Evolutionary conservation across 2,329 filamentous ascomycete genomes (phyloP).

Genomic region (Cercospora sp.): DNA sequence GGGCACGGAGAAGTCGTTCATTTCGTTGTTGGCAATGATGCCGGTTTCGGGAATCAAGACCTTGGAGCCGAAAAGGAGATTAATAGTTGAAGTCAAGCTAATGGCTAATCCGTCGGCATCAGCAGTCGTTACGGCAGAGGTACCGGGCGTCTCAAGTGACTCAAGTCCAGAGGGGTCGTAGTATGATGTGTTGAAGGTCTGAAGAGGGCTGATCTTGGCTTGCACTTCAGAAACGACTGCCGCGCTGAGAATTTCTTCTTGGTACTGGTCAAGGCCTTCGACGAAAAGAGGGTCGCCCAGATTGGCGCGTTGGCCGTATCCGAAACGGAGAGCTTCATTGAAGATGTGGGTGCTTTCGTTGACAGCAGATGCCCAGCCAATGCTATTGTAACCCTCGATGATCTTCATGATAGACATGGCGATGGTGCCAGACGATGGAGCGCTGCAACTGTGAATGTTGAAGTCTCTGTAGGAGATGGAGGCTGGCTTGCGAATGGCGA

Average conservation of each 20-base stretch:
- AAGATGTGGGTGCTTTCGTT: conserved; percentile 78
- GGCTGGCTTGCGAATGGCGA: conserved; percentile 63
- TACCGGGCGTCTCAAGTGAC: conserved; percentile 69
- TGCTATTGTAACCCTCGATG: conserved; percentile 70
- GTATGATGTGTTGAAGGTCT: conserved; percentile 68
- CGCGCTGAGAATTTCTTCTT: conserved; percentile 66
- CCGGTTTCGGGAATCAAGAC: conserved; percentile 80
- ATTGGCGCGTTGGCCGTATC: conserved; percentile 71
- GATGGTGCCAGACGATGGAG: conserved; percentile 77
- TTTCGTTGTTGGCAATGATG: conserved; percentile 66
- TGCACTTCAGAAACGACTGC: conserved; percentile 61
- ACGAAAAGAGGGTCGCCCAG: conserved; percentile 83
- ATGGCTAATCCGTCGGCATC: conserved; percentile 74
- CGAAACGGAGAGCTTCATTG: conserved; percentile 86
- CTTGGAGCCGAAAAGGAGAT: conserved; percentile 78
- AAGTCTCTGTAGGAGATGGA: conserved; percentile 60
- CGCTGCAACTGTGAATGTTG: conserved; percentile 66
- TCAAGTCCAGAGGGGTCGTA: conserved; percentile 72
- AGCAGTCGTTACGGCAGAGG: conserved; percentile 69
- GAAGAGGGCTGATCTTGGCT: conserved; percentile 67
- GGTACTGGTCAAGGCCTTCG: conserved; percentile 60
- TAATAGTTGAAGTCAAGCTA: conserved; percentile 82
- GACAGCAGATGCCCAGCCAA: conserved; percentile 57
- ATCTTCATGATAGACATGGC: conserved; percentile 76
- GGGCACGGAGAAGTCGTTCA: conserved; percentile 82